Percentiles rank a stretch among this genome's conserved stretches.
These are phyloP conservation scores for Panicum virgatum DNA, from an alignment of 202 grass and related monocot genomes.

Conservation along the genomic window DNA sequence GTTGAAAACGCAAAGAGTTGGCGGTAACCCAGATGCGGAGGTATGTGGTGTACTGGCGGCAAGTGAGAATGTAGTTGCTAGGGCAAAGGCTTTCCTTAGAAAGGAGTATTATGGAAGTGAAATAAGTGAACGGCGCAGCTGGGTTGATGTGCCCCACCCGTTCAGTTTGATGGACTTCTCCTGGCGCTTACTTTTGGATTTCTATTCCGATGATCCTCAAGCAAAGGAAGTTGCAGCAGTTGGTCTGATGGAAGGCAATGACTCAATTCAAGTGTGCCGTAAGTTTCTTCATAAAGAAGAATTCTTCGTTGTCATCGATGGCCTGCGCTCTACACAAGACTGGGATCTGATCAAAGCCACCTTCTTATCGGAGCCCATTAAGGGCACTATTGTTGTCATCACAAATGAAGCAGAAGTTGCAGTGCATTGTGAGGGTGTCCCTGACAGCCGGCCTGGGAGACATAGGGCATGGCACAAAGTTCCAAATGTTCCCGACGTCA, in stretches of 20 bases:
- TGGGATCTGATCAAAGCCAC: background rate
- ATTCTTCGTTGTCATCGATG: background rate
- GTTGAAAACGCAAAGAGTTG: no score
- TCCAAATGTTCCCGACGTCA: no score
- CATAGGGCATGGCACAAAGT: no score
- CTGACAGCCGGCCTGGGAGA: no score
- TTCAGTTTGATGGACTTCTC: background rate
- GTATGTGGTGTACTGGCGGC: no score
- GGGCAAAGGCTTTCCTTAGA: background rate
- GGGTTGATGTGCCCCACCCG: background rate
- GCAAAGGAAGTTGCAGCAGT: background rate
- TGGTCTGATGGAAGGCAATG: background rate
- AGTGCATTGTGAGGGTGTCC: no score
- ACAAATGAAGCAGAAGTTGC: no score
- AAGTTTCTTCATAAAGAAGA: background rate
- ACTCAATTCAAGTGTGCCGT: background rate
- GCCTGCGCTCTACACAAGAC: background rate
- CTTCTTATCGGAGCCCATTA: background rate
- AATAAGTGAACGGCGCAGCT: background rate
- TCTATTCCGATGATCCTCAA: background rate
- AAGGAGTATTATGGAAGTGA: background rate
- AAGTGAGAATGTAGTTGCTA: no score
- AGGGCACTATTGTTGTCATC: background rate
- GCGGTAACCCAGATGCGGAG: background rate
- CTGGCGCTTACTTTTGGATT: background rate